Evolutionary conservation across 2,329 filamentous ascomycete species (phyloP).

Genomic region (Pseudomassariella vexata): DNA sequence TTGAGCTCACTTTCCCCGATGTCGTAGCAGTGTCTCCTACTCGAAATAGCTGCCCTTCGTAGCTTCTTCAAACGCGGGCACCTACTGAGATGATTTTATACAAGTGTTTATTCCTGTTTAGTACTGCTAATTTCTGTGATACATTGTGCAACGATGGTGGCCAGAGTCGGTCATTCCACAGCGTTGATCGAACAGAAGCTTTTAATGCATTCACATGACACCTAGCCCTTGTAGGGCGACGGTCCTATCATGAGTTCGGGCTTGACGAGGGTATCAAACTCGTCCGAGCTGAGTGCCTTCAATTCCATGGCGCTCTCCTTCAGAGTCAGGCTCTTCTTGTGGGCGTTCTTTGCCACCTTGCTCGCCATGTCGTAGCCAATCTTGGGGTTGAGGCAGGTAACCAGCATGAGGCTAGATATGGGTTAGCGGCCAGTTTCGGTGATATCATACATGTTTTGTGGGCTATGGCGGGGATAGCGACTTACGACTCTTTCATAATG

Average conservation of each 20-base stretch:
- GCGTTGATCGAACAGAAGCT: too few species aligned
- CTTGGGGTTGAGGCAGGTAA: conserved; percentile 94
- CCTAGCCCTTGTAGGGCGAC: conserved; percentile 51
- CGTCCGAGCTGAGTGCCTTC: conserved; percentile 77
- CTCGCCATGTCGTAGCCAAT: conserved; percentile 97
- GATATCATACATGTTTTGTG: too few species aligned
- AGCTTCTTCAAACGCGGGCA: too few species aligned
- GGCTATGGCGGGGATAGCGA: conserved; percentile 9
- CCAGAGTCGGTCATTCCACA: too few species aligned
- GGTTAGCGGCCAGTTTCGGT: conserved; percentile 13
- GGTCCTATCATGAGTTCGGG: conserved; percentile 95
- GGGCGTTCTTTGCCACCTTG: conserved; percentile 96
- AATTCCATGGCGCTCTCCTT: conserved; percentile 94
- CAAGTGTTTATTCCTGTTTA: too few species aligned
- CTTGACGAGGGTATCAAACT: conserved; percentile 84
- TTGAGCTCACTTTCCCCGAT: too few species aligned
- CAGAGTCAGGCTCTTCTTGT: conserved; percentile 94
- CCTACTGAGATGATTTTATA: too few species aligned
- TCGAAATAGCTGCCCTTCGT: too few species aligned
- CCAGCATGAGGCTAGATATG: conserved; percentile 76
- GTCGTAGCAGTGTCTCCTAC: too few species aligned
- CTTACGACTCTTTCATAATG: conserved; percentile 91
- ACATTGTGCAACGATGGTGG: too few species aligned
- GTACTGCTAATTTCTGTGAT: too few species aligned
- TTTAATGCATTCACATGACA: conserved; percentile 6